Evolutionary conservation across 1,139 yeast species (phyloP).

Genomic region (Magnusiomyces suaveolens): DNA sequence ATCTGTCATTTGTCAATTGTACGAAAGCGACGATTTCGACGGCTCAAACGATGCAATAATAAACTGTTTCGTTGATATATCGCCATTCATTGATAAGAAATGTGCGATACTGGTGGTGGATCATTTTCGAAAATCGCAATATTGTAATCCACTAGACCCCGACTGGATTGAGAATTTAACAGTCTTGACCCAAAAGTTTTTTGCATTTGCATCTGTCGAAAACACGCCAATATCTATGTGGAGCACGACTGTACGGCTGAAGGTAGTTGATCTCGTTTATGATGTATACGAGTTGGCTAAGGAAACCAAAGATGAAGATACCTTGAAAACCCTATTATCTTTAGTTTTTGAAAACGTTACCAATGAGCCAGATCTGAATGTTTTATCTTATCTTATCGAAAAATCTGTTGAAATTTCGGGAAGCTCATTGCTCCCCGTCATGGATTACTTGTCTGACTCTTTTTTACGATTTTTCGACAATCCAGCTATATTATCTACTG

Average conservation of each 20-base stretch:
- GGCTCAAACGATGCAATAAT: constrained; percentile 42
- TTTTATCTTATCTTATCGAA: constrained; percentile 33
- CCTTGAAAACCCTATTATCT: constrained; percentile 18
- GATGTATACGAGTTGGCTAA: constrained; percentile 31
- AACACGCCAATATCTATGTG: constrained; percentile 13
- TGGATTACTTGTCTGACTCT: constrained; percentile 9
- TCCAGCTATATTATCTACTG: neutral
- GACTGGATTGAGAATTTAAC: constrained; percentile 45
- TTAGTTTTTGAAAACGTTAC: constrained; percentile 17
- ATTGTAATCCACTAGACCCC: constrained; percentile 45
- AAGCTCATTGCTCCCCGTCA: neutral
- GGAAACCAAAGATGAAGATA: constrained; percentile 18
- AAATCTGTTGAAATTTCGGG: constrained; percentile 16
- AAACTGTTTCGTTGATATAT: constrained; percentile 37
- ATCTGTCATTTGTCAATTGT: constrained; percentile 18
- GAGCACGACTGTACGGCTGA: constrained; percentile 34
- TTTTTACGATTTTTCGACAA: constrained; percentile 9
- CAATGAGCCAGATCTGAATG: constrained; percentile 28
- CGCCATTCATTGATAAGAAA: constrained; percentile 34
- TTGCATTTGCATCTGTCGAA: constrained; percentile 19
- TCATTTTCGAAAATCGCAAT: constrained; percentile 40
- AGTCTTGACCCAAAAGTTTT: constrained; percentile 41
- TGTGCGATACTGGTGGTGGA: constrained; percentile 38
- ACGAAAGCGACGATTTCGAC: constrained; percentile 24
- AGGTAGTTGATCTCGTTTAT: constrained; percentile 38